Evolutionary conservation across 2,329 filamentous ascomycete species (phyloP).

Genomic region (Talaromyces pinophilus): DNA sequence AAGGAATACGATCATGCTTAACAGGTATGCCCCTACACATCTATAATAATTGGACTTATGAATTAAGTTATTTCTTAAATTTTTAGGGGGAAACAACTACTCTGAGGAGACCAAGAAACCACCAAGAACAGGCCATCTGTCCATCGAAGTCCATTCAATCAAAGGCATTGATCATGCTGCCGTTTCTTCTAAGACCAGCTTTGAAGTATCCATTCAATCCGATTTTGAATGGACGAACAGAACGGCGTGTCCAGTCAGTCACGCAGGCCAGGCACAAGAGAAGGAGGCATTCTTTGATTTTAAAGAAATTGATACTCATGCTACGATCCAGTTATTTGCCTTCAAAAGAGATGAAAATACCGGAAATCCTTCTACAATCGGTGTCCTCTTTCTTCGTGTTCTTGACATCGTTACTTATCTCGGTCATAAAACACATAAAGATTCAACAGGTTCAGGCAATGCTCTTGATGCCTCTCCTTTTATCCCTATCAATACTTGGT

Average conservation of each 20-base stretch:
- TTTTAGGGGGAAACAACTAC: background rate
- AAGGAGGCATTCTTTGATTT: conserved; percentile 9
- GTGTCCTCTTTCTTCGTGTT: conserved; percentile 4
- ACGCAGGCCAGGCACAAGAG: conserved; percentile 2
- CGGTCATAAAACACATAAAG: background rate
- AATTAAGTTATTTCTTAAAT: background rate
- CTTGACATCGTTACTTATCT: background rate
- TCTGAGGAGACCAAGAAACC: background rate
- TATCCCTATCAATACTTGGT: conserved; percentile 7
- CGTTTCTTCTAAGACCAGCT: background rate
- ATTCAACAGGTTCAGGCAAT: background rate
- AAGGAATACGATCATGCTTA: background rate
- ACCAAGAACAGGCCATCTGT: background rate
- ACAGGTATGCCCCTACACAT: background rate
- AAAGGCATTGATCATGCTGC: conserved; percentile 11
- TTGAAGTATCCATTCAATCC: background rate
- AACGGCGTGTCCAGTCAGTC: conserved; percentile 5
- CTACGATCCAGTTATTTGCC: background rate
- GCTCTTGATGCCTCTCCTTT: background rate
- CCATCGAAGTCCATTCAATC: conserved; percentile 9
- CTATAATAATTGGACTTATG: background rate
- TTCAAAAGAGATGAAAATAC: background rate
- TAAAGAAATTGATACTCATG: background rate
- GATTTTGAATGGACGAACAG: conserved; percentile 2
- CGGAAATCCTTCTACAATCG: background rate